These are phyloP conservation scores for Salix suchowensis DNA, from an alignment of 345 rosid species.

Conservation along the genomic window DNA sequence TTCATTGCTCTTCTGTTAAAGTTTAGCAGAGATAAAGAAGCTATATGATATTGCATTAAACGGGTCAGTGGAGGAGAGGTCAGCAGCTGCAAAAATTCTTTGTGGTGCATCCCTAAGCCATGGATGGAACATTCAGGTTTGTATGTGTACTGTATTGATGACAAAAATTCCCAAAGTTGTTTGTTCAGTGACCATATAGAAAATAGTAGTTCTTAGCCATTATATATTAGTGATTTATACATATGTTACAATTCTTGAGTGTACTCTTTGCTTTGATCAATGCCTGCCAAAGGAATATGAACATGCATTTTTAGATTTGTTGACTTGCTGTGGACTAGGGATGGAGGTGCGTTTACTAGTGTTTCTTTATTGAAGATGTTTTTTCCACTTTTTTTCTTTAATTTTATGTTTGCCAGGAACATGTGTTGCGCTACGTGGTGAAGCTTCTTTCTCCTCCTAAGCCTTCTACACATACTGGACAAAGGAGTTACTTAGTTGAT, in stretches of 20 bases:
- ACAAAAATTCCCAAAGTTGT: background rate
- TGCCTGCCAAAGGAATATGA: too few relatives aligned
- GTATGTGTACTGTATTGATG: slow-evolving; percentile 1
- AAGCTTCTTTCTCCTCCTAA: slow-evolving; percentile 62
- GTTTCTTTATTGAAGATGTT: background rate
- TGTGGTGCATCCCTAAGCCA: slow-evolving; percentile 58
- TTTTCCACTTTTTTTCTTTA: background rate
- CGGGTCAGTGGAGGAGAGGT: slow-evolving; percentile 49
- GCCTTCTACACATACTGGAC: slow-evolving; percentile 33
- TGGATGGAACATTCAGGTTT: slow-evolving; percentile 79
- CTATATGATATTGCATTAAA: slow-evolving; percentile 50
- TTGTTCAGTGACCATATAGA: background rate
- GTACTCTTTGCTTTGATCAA: too few relatives aligned
- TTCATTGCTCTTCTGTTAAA: slow-evolving; percentile 26
- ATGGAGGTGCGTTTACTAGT: background rate
- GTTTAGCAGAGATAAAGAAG: slow-evolving; percentile 58
- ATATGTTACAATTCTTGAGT: background rate
- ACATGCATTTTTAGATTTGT: too few relatives aligned
- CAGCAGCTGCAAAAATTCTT: slow-evolving; percentile 57
- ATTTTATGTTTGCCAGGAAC: slow-evolving; percentile 43
- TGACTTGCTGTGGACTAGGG: too few relatives aligned
- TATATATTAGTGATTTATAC: background rate
- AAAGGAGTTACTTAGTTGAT: slow-evolving; percentile 44
- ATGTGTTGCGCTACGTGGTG: slow-evolving; percentile 52
- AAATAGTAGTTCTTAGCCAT: background rate